Evolutionary conservation across 805 yeast genomes (phyloP).

Genomic region (Kluyveromyces siamensis): DNA sequence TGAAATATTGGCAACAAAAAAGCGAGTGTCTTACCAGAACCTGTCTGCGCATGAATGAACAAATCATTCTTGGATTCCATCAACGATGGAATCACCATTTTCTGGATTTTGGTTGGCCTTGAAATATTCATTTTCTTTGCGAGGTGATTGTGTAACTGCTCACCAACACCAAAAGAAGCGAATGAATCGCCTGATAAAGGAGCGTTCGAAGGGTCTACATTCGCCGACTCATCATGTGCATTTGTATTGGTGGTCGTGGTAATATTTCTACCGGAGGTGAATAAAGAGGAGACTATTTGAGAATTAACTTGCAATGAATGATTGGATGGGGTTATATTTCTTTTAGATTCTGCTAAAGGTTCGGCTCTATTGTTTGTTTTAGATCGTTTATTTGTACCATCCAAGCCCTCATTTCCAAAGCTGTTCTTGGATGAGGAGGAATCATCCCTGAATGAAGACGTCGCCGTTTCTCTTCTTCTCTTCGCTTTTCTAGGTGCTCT

Average conservation of each 20-base stretch:
- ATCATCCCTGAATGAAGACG: background rate
- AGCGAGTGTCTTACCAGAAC: slow-evolving; percentile 93
- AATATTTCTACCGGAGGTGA: slow-evolving; percentile 58
- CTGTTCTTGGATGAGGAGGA: background rate
- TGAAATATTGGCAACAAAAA: slow-evolving; percentile 78
- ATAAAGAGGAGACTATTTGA: slow-evolving; percentile 78
- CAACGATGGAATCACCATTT: slow-evolving; percentile 63
- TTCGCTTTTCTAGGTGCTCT: slow-evolving; percentile 21
- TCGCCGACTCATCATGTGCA: slow-evolving; percentile 29
- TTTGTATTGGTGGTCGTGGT: slow-evolving; percentile 28
- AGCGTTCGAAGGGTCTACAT: slow-evolving; percentile 66
- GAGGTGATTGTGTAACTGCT: slow-evolving; percentile 44
- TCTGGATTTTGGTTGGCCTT: slow-evolving; percentile 82
- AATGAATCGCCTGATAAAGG: slow-evolving; percentile 62
- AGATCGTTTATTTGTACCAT: background rate
- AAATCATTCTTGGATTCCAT: slow-evolving; percentile 47
- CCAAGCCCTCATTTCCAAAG: background rate
- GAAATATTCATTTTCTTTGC: slow-evolving; percentile 44
- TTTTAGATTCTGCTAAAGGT: slow-evolving; percentile 1
- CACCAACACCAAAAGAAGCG: slow-evolving; percentile 59
- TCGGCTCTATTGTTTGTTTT: background rate
- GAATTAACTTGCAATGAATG: slow-evolving; percentile 4
- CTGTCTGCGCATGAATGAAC: slow-evolving; percentile 94
- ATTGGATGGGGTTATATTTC: background rate
- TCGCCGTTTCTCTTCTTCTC: background rate